A percentile compares a stretch with the other conserved stretches of the same genome.
Evolutionary conservation across 148 eudicot genomes (phyloP).

Genomic region (Vaccinium darrowii): DNA sequence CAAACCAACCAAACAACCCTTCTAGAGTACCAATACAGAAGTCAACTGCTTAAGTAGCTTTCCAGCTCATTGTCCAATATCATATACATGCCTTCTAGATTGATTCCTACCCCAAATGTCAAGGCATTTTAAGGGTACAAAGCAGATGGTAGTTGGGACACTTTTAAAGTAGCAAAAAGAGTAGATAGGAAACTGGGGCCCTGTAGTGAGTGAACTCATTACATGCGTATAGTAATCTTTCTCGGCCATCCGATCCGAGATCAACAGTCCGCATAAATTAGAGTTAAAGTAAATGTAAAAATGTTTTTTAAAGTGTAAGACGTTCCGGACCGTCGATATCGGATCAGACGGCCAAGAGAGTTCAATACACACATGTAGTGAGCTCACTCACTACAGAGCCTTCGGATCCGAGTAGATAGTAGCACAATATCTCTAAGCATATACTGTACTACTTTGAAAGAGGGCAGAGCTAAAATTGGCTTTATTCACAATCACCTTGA

Average conservation of each 20-base stretch:
- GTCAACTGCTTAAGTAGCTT: constrained; percentile 3
- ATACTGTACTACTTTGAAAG: constrained; percentile 3
- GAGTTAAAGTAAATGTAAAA: too few species aligned
- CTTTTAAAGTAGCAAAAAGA: background rate
- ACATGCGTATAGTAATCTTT: too few species aligned
- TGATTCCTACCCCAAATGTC: background rate
- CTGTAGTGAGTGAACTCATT: too few species aligned
- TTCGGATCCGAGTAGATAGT: too few species aligned
- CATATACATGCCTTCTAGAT: background rate
- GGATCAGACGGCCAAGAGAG: too few species aligned
- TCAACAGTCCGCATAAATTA: too few species aligned
- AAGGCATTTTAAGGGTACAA: background rate
- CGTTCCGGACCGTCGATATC: too few species aligned
- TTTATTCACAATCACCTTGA: constrained; percentile 8
- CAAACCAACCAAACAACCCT: background rate
- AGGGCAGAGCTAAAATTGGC: constrained; percentile 7
- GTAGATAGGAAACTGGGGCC: too few species aligned
- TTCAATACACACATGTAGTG: too few species aligned
- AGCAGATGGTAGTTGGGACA: background rate
- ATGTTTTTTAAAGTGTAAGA: too few species aligned
- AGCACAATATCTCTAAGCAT: background rate
- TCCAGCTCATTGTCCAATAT: background rate
- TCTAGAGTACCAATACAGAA: background rate
- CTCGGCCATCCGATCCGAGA: too few species aligned
- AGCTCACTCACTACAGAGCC: too few species aligned